These are phyloP conservation scores for Dipteronia dyeriana DNA, from an alignment of 345 rosid genomes.

Conservation along the genomic window DNA sequence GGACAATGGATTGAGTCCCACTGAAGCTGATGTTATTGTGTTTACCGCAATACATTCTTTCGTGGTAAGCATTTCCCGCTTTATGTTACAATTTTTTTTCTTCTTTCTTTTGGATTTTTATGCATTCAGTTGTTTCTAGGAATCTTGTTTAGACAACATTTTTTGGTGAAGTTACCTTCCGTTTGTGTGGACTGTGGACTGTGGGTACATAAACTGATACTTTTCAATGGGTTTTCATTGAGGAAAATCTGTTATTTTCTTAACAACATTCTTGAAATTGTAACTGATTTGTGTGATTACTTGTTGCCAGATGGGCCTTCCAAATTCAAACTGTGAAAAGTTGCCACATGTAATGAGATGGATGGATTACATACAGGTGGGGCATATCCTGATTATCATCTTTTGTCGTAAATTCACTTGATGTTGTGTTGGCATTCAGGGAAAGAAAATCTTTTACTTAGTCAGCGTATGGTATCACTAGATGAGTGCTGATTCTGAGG, in stretches of 20 bases:
- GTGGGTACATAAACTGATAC: not conserved
- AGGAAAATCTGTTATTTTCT: not conserved
- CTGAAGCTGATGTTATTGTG: slow-evolving; percentile 74
- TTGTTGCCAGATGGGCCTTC: slow-evolving; percentile 53
- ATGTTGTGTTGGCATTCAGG: not conserved
- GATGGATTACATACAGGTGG: slow-evolving; percentile 89
- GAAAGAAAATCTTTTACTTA: not conserved
- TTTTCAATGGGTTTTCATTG: not conserved
- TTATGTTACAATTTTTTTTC: not conserved
- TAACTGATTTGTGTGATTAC: slow-evolving; percentile 21
- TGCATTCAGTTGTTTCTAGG: not conserved
- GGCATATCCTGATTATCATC: not conserved
- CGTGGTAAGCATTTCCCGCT: slow-evolving; percentile 48
- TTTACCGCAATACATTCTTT: slow-evolving; percentile 67
- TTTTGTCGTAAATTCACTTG: slow-evolving; percentile 8
- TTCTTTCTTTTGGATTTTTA: not conserved
- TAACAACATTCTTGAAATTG: not conserved
- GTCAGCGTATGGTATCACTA: not conserved
- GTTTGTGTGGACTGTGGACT: too few relatives aligned
- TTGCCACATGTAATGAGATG: slow-evolving; percentile 74
- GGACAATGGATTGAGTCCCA: slow-evolving; percentile 75
- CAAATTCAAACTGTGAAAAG: slow-evolving; percentile 54
- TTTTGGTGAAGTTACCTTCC: not conserved
- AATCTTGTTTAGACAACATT: not conserved
- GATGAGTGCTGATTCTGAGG: not conserved